Base-by-base conservation (phyloP, 2,329 filamentous ascomycete species). In the Colletotrichum sp. region DNA sequence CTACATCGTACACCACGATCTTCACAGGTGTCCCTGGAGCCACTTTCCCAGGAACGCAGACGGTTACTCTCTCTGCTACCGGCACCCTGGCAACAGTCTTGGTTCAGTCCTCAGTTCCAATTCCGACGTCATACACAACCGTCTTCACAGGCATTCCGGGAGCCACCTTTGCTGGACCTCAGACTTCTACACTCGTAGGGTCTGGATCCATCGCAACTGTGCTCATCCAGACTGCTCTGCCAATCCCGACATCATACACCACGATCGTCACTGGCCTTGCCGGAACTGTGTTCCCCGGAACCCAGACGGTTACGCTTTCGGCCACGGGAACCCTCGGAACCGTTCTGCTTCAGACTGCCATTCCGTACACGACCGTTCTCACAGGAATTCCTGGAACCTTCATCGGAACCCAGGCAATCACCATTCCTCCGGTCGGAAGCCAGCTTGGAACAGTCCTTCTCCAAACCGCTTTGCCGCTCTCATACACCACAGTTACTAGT, bases 101-200 rank as follows among this genome's bases (percentile, higher is more conserved):
- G 3, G 13, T 75, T 1, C 36, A 72, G 12, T 72, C 73, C 7
- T 39, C 73, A 2, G 26, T 75, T 9, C 73, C 73, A 5, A 32
- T 75, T 16, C 72, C 72, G 8, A 57, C 69, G 8, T 72, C 69
- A 8, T 75, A 72, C 4, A 70, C 69, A 12, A 75, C 72, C 2
- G 6, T 75, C 28, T n/a, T 34, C 18, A 67, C 69, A 6, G 72
- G 72, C 8, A 16, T 72, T 15, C 7, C 44, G 2, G 72, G 67
- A 6, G 66, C 44, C 16, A 63, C 39, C 13, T 75, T 75, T 26
- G 26, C 55, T 4, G 72, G 72, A 6, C 62, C 72, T 16, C 69
- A 68, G 18, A 68, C 69, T 6, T 49, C 69, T 12, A 69, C 67
- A 6, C 28, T 69, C 15, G n/a, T 9, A 36, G 65, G 32, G 2